These are phyloP conservation scores for Arthromyces matolae DNA, from an alignment of 768 basidiomycete species.

Conservation along the genomic window DNA sequence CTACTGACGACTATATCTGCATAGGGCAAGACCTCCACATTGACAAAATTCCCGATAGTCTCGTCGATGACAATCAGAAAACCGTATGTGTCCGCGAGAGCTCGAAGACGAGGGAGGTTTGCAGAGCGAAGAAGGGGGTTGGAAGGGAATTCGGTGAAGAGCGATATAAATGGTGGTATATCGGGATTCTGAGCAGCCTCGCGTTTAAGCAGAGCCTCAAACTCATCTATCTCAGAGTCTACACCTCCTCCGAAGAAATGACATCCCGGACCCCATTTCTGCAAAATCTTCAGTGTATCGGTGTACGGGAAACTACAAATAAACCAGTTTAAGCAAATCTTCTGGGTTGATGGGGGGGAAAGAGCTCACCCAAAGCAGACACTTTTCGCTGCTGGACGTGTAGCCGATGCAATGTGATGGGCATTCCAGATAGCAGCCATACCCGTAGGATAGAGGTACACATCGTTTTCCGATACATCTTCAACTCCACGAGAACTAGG, in stretches of 20 bases:
- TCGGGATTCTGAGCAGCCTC: constrained; percentile 36
- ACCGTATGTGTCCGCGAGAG: constrained; percentile 81
- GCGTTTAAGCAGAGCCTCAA: constrained; percentile 59
- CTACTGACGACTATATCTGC: constrained; percentile 91
- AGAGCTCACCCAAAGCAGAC: constrained; percentile 85
- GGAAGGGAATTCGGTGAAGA: constrained; percentile 94
- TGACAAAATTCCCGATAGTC: constrained; percentile 91
- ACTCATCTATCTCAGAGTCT: constrained; percentile 67
- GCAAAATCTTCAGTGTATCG: constrained; percentile 88
- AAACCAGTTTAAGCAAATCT: not conserved
- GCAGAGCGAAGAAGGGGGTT: constrained; percentile 91
- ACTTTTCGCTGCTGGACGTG: constrained; percentile 66
- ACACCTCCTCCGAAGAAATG: constrained; percentile 83
- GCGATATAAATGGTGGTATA: constrained; percentile 63
- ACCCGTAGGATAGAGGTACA: constrained; percentile 82
- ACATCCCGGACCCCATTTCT: constrained; percentile 96
- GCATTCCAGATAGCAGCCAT: constrained; percentile 96
- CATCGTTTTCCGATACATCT: constrained; percentile 78
- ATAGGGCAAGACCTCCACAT: constrained; percentile 83
- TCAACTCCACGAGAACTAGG: constrained; percentile 67
- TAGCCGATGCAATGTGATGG: constrained; percentile 63
- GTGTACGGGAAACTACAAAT: constrained; percentile 82
- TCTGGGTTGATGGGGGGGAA: not conserved
- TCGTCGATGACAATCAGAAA: constrained; percentile 92
- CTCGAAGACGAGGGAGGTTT: constrained; percentile 68